phyloP scores from a whole-genome alignment of 768 basidiomycete species.

The Auriscalpium vulgare region DNA sequence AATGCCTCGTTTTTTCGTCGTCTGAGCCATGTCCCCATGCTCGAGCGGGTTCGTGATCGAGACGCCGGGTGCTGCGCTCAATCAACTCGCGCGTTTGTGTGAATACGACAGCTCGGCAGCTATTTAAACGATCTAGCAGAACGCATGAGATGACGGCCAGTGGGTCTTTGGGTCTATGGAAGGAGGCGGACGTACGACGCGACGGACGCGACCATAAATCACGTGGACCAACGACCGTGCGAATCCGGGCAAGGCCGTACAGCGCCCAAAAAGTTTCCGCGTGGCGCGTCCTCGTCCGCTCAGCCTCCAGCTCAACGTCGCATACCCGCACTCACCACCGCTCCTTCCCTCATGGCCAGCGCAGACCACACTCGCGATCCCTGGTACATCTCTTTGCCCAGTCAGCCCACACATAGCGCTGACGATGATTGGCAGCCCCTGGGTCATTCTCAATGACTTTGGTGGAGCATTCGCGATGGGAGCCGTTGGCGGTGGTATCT shows the following conservation, averaged over 20 bases:
- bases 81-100: no score
- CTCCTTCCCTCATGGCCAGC: conserved; percentile 54
- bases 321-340: background rate
- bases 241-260: background rate
- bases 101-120: no score
- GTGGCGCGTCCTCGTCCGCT: background rate
- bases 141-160: no score
- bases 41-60: no score
- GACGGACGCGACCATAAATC: no score
- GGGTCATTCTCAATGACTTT: conserved; percentile 98
- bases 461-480: conserved; percentile 98
- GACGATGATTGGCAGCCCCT: conserved; percentile 54
- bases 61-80: no score
- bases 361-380: conserved; percentile 93
- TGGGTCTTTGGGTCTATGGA: no score
- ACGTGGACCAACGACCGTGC: background rate
- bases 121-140: no score
- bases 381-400: conserved; percentile 39
- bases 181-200: no score
- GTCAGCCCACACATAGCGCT: background rate
- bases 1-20: no score
- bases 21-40: no score
- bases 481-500: conserved; percentile 94
- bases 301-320: conserved; percentile 5
- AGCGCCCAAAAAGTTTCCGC: background rate